Evolutionary conservation across 805 yeast species (phyloP), one percentile per base, ranked within the genome.

Genomic region (Yarrowia phangngaensis): DNA sequence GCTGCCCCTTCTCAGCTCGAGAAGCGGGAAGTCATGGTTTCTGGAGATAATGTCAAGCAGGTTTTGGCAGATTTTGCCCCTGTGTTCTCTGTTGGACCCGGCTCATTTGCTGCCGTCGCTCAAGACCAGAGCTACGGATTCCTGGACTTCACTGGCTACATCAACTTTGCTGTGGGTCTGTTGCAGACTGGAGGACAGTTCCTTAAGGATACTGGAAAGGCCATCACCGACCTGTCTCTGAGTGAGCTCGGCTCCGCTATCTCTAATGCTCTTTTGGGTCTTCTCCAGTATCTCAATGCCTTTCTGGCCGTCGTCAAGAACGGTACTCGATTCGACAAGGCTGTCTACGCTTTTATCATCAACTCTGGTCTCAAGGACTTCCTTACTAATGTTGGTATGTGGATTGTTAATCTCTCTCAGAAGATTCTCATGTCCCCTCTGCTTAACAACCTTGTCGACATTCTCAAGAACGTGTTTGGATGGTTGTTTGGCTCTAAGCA

Each of bases 401-500:
- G 45, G 45, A 19, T 38, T n/a, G 45, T 38, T 24, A 38, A 38
- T 32, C 45, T 38, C 14, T 27, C 45, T 23, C 45, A 38, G 45
- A 38, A 38, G 45, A 38, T 38, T 38, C 45, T 38, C 45, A 38
- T 38, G 45, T 38, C 45, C 3, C 45, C 45, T 19, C 45, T 38
- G 45, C 45, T 38, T 32, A 38, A 38, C 45, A 38, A 38, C 45
- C 26, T 38, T 38, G 45, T 38, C 26, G 32, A 38, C 26, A 38
- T 38, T 19, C 45, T 38, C 24, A 38, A 38, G 45, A 38, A 38
- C 45, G 32, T 38, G 11, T 38, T 38, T 27, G 45, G 32, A 23
- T 38, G 45, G 45, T 32, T 38, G n/a, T 38, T 38, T 38, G 45
- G 45, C 45, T 38, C 45, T 32, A 38, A 38, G 45, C 45, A 38